Base-by-base conservation (phyloP, 768 basidiomycete species). In the Fistulinella prunicolor region DNA sequence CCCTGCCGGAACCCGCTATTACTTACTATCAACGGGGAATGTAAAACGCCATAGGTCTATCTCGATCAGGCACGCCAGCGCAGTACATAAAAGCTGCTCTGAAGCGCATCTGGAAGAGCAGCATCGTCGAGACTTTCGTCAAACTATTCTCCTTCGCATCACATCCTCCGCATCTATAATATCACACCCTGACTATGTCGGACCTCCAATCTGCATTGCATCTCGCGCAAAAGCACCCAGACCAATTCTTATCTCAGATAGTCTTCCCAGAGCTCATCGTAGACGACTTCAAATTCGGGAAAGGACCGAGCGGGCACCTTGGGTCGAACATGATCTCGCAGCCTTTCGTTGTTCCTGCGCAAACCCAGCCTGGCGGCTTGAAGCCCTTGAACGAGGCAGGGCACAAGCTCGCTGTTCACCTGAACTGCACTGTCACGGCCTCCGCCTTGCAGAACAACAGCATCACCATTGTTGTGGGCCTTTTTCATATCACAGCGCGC, bases 291-390 rank as follows among this genome's bases (percentile, higher is more conserved):
- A 44, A 35, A 24, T 17, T 20, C 23, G 22, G 35, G 8, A 34
- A 23, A 22, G 37, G 37, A 13, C 12, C 19, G 37, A 38, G 37
- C 37, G 37, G 52, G n/a, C 30, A 34, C 1, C 42, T 44, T 9
- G 44, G 37, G 4, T 7, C 13, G 37, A 50, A 56, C 28, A 55
- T 39, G 47, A 45, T 55, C 28, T 55, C 53, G n/a, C 47, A 44
- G 0, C 19, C 17, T 16, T 8, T 42, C 20, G 19, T 26, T 6
- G 30, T 38, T n/a, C 42, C 53, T 4, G 40, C 35, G 7, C 40
- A 54, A 1, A 48, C 52, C 16, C 3, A 10, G 16, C 23, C 23
- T 6, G 44, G 44, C 17, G 44, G 39, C n/a, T 42, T 46, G n/a
- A 4, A 20, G 19, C 39, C 50, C 9, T n/a, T n/a, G n/a, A n/a